Base-by-base conservation (phyloP, 2,329 filamentous ascomycete genomes). In the Fusarium devonianum region DNA sequence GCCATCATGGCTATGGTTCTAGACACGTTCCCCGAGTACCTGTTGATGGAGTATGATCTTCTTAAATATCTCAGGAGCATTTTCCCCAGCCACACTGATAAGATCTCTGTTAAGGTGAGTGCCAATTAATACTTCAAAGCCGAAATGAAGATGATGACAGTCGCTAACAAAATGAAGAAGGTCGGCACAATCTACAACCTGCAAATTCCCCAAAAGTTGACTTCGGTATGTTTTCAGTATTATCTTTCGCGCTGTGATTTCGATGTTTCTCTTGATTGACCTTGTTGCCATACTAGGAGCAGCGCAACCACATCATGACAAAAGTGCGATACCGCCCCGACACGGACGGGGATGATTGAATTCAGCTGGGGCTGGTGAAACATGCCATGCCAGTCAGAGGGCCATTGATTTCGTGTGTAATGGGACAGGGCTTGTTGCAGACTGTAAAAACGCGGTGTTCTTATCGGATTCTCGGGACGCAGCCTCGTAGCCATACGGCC, bases 1-100 rank as follows among this genome's bases (percentile, higher is more conserved):
- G 9, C 3, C 13, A 18, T 17, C 18, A 48, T 48, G 22, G 23
- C 12, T n/a, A 49, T 49, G 37, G 37, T 9, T 12, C 16, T 49
- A 5, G 45, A 49, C 37, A 41, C 32, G 4, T 30, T 42, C n/a
- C 11, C 17, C 7, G 37, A 42, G 10, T 49, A 49, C 37, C 32
- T 13, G 4, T 18, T 49, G 32, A 18, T 5, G 30, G 9, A 29
- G n/a, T 16, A 7, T 3, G 21, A 11, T 5, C 45, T 49, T 16
- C 18, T 49, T 4, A 7, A 5, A 1, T 42, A 49, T 23, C 37
- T 49, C 22, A 16, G 26, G 30, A 8, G 13, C 8, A 10, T 18
- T 4, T 48, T 49, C 12, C 38, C 45, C 2, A 12, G 3, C 5
- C 4, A 26, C 16, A 25, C 4, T 7, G 4, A 25, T 12, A 5